Base-by-base conservation (phyloP, 768 basidiomycete species). In the Paxillus rubicundulus region DNA sequence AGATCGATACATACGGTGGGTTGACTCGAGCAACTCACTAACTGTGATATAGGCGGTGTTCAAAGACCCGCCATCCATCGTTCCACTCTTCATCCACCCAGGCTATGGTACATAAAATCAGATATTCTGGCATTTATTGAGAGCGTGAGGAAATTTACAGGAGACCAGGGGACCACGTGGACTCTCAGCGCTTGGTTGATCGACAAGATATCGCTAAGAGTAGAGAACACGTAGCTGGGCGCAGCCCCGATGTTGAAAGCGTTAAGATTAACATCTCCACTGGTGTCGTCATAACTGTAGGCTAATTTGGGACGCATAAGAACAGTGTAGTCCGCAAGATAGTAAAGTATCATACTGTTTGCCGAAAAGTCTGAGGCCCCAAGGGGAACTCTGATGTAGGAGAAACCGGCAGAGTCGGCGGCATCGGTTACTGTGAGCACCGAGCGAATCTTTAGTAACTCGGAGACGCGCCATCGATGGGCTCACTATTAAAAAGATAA, bases 301-400 rank as follows among this genome's bases (percentile, higher is more conserved):
- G 72, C 87, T 79, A 28, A 32, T 39, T 12, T 30, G 13, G n/a
- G 36, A 20, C 2, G 7, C 42, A 39, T 47, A 18, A 62, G 28
- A 57, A 40, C 36, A 47, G 45, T 46, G 16, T 24, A 46, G 20
- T 47, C 17, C 9, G 3, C 13, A 13, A 33, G 38, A 45, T 12
- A 36, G 47, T 8, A 12, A 9, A n/a, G 20, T 30, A 28, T n/a
- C 76, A 41, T 52, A 85, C 86, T 57, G 3, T 59, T 72, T 3
- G 78, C 70, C 10, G 88, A 87, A 61, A 89, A 89, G 66, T 89
- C 88, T 3, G 85, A 79, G 4, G 88, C 84, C 13, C 88, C 88
- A 13, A 90, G 74, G 0, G 87, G 80, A 36, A 89, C 73, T 9
- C 88, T 80, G 45, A 90, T 68, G 59, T 85, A 86, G 39, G 81